A percentile compares a stretch with the other conserved stretches of the same genome.
phyloP scores from a whole-genome alignment of 257 asterid species.

The Haberlea rhodopensis region DNA sequence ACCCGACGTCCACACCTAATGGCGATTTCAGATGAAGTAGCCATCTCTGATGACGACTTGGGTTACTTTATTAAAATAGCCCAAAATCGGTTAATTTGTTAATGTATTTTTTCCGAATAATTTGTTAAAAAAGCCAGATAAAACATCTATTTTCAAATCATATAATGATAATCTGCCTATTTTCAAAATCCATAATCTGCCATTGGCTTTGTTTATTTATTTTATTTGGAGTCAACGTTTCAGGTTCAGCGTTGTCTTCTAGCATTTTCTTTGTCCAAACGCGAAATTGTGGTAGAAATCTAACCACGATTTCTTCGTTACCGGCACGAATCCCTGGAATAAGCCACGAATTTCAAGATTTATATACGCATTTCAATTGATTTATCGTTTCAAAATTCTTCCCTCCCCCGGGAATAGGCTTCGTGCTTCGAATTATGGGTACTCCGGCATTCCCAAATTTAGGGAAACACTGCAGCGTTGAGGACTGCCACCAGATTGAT shows the following conservation, averaged over 20 bases:
- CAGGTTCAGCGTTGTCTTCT: constrained; percentile 31
- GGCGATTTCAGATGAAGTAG: no score
- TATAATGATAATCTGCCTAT: no score
- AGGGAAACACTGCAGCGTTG: neutral
- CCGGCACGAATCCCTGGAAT: constrained; percentile 32
- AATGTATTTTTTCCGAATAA: no score
- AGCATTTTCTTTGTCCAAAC: constrained; percentile 18
- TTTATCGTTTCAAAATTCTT: neutral
- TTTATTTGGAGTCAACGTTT: neutral
- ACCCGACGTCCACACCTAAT: no score
- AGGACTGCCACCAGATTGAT: neutral
- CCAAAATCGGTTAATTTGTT: no score
- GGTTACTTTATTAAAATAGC: no score
- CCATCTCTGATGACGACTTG: no score
- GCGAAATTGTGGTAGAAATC: constrained; percentile 39
- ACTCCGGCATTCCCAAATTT: constrained; percentile 30
- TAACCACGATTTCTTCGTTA: constrained; percentile 30
- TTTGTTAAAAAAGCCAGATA: no score
- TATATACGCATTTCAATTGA: constrained; percentile 12
- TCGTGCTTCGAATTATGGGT: constrained; percentile 54
- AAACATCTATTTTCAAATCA: no score
- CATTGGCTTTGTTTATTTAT: no score
- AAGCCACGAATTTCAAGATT: constrained; percentile 16
- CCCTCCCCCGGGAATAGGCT: constrained; percentile 18
- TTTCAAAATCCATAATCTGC: no score